Evolutionary conservation across 2,329 filamentous ascomycete species (phyloP).

Genomic region (Fusarium irregulare): DNA sequence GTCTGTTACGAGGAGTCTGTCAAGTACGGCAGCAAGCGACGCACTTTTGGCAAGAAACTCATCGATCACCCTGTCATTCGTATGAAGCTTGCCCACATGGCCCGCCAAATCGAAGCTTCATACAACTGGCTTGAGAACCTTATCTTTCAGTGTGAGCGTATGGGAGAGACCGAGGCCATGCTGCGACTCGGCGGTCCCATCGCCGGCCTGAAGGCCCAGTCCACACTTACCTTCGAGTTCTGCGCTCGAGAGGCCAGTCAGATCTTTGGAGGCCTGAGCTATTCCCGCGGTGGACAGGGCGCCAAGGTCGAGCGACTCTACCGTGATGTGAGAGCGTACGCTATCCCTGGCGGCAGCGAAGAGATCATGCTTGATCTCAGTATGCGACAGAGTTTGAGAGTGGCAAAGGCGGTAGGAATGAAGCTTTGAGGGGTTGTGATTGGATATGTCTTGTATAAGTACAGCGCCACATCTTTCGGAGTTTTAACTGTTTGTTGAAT

Average conservation of each 20-base stretch:
- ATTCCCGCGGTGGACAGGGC: slow-evolving; percentile 92
- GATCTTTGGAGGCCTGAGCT: slow-evolving; percentile 95
- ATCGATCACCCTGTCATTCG: slow-evolving; percentile 98
- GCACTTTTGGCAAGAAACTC: slow-evolving; percentile 95
- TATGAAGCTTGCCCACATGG: slow-evolving; percentile 98
- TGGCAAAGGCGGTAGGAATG: slow-evolving; percentile 93
- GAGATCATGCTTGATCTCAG: slow-evolving; percentile 99
- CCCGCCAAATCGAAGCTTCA: slow-evolving; percentile 95
- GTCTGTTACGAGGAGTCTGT: slow-evolving; percentile 97
- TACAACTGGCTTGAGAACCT: slow-evolving; percentile 97
- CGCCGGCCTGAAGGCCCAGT: slow-evolving; percentile 91
- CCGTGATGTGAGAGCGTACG: slow-evolving; percentile 94
- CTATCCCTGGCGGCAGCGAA: slow-evolving; percentile 93
- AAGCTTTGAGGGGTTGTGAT: slow-evolving; percentile 73
- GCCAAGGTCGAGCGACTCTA: slow-evolving; percentile 96
- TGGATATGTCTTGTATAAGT: slow-evolving; percentile 24
- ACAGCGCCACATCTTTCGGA: slow-evolving; percentile 17
- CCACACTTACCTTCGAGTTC: slow-evolving; percentile 95
- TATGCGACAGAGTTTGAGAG: slow-evolving; percentile 88
- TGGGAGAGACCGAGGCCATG: slow-evolving; percentile 96
- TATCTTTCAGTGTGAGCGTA: slow-evolving; percentile 91
- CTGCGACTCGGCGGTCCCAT: slow-evolving; percentile 94
- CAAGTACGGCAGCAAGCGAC: slow-evolving; percentile 97
- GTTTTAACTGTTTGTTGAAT: slow-evolving; percentile 18
- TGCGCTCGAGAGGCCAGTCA: slow-evolving; percentile 96